Evolutionary conservation across 306 rosid species (phyloP).

Genomic region (Dryas alaskensis): DNA sequence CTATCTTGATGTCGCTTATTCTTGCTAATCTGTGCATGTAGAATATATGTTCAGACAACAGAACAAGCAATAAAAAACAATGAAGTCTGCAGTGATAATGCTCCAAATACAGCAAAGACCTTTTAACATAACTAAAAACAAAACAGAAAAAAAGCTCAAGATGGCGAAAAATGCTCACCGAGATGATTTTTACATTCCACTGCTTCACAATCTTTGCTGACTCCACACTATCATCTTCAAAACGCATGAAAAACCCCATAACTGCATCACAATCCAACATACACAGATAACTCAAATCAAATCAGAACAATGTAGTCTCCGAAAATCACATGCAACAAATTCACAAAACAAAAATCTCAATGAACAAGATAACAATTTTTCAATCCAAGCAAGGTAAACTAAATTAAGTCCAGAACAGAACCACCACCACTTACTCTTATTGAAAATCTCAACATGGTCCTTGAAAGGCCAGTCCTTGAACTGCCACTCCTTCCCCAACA

Average conservation of each 20-base stretch:
- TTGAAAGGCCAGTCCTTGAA: constrained; percentile 66
- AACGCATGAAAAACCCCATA: constrained; percentile 59
- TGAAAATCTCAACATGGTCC: constrained; percentile 65
- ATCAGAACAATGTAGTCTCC: neutral
- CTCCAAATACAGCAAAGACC: neutral
- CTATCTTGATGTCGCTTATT: constrained; percentile 97
- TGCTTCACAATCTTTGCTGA: constrained; percentile 88
- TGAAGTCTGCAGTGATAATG: neutral
- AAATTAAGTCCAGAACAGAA: constrained; percentile 4
- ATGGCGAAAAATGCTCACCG: constrained; percentile 43
- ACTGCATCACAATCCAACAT: constrained; percentile 34
- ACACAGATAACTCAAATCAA: neutral
- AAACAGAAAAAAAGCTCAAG: constrained; percentile 15
- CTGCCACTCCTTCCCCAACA: constrained; percentile 93
- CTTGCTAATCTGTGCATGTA: constrained; percentile 75
- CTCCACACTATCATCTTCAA: constrained; percentile 85
- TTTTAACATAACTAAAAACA: neutral
- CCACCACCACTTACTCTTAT: constrained; percentile 47
- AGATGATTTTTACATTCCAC: constrained; percentile 97
- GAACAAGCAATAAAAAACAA: neutral
- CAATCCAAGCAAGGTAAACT: neutral
- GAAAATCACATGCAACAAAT: neutral
- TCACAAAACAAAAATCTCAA: constrained; percentile 3
- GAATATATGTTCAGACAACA: constrained; percentile 5
- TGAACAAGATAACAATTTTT: neutral